phyloP scores from a whole-genome alignment of 805 yeast genomes.

The Sugiyamaella valdiviana region DNA sequence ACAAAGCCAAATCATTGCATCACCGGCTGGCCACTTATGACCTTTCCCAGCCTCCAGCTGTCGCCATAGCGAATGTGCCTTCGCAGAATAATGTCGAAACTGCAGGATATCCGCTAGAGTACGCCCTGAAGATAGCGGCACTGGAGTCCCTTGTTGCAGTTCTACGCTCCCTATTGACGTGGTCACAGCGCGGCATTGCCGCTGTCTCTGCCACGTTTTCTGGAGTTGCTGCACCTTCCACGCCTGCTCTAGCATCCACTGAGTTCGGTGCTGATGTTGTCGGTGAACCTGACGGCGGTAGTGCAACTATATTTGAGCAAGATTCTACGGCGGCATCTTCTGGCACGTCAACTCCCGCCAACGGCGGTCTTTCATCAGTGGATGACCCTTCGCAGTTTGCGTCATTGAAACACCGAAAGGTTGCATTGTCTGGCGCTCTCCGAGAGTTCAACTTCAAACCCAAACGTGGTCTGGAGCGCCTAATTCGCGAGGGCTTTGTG shows the following conservation, averaged over 20 bases:
- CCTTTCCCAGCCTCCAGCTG: constrained; percentile 63
- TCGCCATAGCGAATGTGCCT: constrained; percentile 62
- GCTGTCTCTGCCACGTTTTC: constrained; percentile 18
- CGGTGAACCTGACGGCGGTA: constrained; percentile 1
- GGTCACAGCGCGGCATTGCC: constrained; percentile 69
- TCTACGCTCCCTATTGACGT: constrained; percentile 69
- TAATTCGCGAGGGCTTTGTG: constrained; percentile 61
- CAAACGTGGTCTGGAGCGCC: constrained; percentile 62
- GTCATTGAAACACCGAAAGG: constrained; percentile 73
- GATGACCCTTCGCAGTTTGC: constrained; percentile 86
- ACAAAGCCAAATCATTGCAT: constrained; percentile 24
- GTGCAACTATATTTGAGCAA: background rate
- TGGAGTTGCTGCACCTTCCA: constrained; percentile 9
- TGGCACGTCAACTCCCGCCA: constrained; percentile 1
- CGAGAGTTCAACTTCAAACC: constrained; percentile 80
- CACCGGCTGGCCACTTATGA: constrained; percentile 69
- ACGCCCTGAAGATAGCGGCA: constrained; percentile 75
- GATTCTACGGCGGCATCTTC: background rate
- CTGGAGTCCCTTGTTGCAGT: constrained; percentile 76
- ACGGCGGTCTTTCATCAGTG: constrained; percentile 14
- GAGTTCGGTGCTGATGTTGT: constrained; percentile 5
- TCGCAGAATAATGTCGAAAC: constrained; percentile 33
- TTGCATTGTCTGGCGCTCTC: constrained; percentile 70
- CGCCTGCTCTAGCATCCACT: constrained; percentile 4
- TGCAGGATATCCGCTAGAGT: constrained; percentile 56